Base-by-base conservation (phyloP, 2,329 filamentous ascomycete genomes). In the Colletotrichum spaethianum region DNA sequence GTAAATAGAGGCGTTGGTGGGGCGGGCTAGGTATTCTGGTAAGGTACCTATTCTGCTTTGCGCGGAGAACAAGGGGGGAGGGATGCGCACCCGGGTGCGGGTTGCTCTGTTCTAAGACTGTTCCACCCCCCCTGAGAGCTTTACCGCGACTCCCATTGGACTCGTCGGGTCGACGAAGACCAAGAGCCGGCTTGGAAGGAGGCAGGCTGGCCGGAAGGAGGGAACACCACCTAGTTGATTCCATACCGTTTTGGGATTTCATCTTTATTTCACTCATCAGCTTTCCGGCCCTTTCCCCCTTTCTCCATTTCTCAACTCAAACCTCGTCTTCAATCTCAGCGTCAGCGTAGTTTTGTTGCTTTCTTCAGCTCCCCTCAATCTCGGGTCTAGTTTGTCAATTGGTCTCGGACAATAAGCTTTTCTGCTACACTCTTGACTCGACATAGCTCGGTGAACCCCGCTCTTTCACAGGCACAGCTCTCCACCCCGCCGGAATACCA, bases 321-420 rank as follows among this genome's bases (percentile, higher is more conserved):
- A 20, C 40, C 12, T 38, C 23, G 20, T 46, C 62, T 26, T 1
- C 40, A 61, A 14, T 61, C 26, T 28, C 57, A 48, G 16, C 23
- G 36, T 20, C 61, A 53, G 61, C 48, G 31, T 56, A 52, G n/a
- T 52, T 26, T 20, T 52, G 12, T 52, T 52, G 48, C 16, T 53
- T 40, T 31, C 28, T 59, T 20, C 33, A 52, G 44, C 40, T 64
- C 7, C 28, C 18, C 36, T n/a, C 31, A 3, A 3, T 61, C 8
- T 50, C 28, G 31, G 14, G 11, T 31, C 48, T 23, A 7, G 26
- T 33, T 50, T 36, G 53, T 52, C 63, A 52, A 71, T 63, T 71
- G 68, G 50, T 40, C 63, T 67, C 46, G n/a, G 36, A 61, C 18
- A 42, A 48, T 63, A 67, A 62, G 68, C 42, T 52, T 61, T 50